Base-by-base conservation (phyloP, 1,284 basidiomycete species). In the Puccinia horiana region DNA sequence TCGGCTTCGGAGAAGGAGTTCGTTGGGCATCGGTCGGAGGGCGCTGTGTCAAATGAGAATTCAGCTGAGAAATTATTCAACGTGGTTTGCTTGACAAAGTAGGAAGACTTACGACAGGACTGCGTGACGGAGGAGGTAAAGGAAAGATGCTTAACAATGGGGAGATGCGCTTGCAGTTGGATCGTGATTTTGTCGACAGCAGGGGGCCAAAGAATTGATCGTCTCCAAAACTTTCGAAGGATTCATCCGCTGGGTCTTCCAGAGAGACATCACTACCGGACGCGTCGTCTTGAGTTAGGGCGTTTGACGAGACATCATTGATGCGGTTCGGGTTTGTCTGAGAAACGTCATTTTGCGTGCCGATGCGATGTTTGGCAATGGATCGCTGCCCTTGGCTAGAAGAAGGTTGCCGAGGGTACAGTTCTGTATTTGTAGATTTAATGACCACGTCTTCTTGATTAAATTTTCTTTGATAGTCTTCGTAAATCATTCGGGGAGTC, bases 181-280 rank as follows among this genome's bases (percentile, higher is more conserved):
- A 11, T 11, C 35, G 44, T 29, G 23, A 35, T 52, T 52, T 56
- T 20, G 14, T 40, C 20, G 32, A 20, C 23, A 56, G 20, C 16
- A 8, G 35, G 14, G 72, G 20, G 23, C 52, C 52, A 11, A 74
- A 74, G 26, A 74, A 16, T 35, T 74, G 72, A 26, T 56, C 72
- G 26, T 74, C 72, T 12, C 72, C 72, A 40, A 56, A 74, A 56
- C 72, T 56, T 74, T 74, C 72, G 52, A 74, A 74, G 3, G 72
- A 74, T 56, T 74, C 72, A n/a, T 74, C 72, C 23, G 72, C 49
- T n/a, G 72, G 12, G 49, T 74, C 72, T 23, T 52, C 14, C 29
- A 56, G 23, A 23, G 49, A 54, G 35, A 32, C 14, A 12, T 56
- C 72, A 40, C 35, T 12, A 35, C 37, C 16, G 56, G 35, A 74